Conservation (phyloP, 2,329 filamentous ascomycete genomes). For the Davidsoniella neocaledoniae region DNA sequence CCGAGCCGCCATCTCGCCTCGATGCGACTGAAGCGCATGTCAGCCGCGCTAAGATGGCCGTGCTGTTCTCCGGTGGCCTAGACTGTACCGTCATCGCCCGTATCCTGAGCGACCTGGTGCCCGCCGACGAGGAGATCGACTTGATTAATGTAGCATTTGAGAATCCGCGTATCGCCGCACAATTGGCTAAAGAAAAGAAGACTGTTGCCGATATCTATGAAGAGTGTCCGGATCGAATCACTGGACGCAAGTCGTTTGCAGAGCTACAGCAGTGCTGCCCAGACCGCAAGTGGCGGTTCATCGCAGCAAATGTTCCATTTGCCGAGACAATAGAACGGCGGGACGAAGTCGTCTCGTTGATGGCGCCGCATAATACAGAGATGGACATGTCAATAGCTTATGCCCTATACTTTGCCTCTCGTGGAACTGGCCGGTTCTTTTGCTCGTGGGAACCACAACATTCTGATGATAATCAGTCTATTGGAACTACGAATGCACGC, state of each 20-base stretch:
- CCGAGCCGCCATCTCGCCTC: constrained; percentile 29
- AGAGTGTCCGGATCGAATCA: constrained; percentile 76
- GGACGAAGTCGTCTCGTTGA: constrained; percentile 53
- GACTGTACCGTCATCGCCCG: constrained; percentile 83
- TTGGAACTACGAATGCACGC: constrained; percentile 54
- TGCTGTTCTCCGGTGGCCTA: constrained; percentile 86
- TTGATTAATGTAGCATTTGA: constrained; percentile 94
- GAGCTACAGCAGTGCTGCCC: constrained; percentile 59
- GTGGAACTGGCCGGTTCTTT: constrained; percentile 39
- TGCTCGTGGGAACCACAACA: neutral
- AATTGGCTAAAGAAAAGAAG: constrained; percentile 23
- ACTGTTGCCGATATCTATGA: constrained; percentile 43
- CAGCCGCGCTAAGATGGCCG: constrained; percentile 39
- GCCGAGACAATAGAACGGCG: constrained; percentile 54
- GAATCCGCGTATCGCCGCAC: constrained; percentile 59
- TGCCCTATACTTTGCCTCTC: constrained; percentile 87
- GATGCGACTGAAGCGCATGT: constrained; percentile 16
- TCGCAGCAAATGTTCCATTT: constrained; percentile 70
- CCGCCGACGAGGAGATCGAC: constrained; percentile 53
- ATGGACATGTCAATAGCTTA: constrained; percentile 95
- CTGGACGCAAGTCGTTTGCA: constrained; percentile 61
- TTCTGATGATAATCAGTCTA: constrained; percentile 14
- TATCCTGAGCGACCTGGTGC: constrained; percentile 60
- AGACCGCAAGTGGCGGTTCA: constrained; percentile 60
- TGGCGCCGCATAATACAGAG: constrained; percentile 88